These are phyloP conservation scores for Laguncularia racemosa DNA, from an alignment of 345 rosid genomes.

Conservation along the genomic window DNA sequence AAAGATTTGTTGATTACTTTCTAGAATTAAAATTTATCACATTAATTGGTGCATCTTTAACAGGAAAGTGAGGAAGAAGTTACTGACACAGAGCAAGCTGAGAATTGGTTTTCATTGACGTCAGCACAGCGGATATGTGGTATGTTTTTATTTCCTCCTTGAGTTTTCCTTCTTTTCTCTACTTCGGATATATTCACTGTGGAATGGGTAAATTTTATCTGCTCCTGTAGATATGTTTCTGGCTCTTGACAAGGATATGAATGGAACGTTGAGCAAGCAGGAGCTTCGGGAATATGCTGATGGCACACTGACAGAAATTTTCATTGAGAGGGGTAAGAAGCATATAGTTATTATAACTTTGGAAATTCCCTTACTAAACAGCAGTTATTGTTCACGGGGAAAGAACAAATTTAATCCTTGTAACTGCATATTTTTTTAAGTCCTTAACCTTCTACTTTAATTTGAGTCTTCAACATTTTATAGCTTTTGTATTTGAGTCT, in stretches of 20 bases:
- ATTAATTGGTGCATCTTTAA: neutral
- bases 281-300: constrained; percentile 97
- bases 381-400: too few relatives aligned
- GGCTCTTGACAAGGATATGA: constrained; percentile 92
- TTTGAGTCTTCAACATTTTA: too few relatives aligned
- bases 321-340: constrained; percentile 79
- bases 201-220: neutral
- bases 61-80: constrained; percentile 99
- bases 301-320: constrained; percentile 90
- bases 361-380: too few relatives aligned
- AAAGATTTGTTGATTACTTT: neutral
- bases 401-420: too few relatives aligned
- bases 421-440: too few relatives aligned
- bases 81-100: constrained; percentile 96
- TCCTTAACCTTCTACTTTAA: too few relatives aligned
- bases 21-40: constrained; percentile 1
- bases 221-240: constrained; percentile 75
- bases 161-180: neutral
- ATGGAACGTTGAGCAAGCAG: constrained; percentile 90
- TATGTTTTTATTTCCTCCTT: constrained; percentile 20
- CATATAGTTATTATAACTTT: too few relatives aligned
- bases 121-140: constrained; percentile 99
- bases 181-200: neutral
- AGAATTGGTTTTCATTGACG: constrained; percentile 98
- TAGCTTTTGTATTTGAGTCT: too few relatives aligned